Evolutionary conservation across 164 flowering plant genomes (phyloP).

Genomic region (Tetrastigma voinierianum): DNA sequence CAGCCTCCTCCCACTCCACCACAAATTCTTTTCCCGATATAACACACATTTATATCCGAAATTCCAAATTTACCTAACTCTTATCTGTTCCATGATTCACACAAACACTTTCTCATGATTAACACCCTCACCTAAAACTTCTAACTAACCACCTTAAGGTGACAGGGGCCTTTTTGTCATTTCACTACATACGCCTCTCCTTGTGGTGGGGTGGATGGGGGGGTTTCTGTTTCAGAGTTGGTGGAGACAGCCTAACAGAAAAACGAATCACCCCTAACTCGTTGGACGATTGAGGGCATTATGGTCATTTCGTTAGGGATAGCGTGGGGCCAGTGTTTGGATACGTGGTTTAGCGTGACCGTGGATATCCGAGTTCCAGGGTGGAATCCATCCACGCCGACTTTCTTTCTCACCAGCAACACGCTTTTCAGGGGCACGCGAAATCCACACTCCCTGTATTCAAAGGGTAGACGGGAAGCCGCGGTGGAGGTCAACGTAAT

Average conservation of each 20-base stretch:
- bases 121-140: not conserved
- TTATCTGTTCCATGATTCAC: not conserved
- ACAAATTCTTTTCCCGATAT: not conserved
- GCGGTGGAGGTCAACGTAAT: no score
- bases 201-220: no score
- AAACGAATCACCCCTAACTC: slow-evolving; percentile 17
- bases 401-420: no score
- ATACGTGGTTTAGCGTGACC: not conserved
- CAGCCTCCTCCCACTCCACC: not conserved
- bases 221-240: slow-evolving; percentile 10
- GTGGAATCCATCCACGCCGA: slow-evolving; percentile 7
- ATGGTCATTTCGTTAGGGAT: not conserved
- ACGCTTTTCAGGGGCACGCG: no score
- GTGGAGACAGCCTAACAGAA: slow-evolving; percentile 23
- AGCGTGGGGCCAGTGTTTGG: not conserved
- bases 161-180: not conserved
- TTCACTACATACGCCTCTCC: no score
- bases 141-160: not conserved
- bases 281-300: slow-evolving; percentile 8
- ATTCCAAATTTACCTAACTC: slow-evolving; percentile 2
- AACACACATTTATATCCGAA: not conserved
- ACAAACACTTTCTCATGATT: not conserved
- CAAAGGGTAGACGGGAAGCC: no score
- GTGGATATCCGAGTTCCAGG: slow-evolving; percentile 6
- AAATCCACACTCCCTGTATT: no score